phyloP scores from a whole-genome alignment of 169 alveolate genomes.

The Neospora caninum region DNA sequence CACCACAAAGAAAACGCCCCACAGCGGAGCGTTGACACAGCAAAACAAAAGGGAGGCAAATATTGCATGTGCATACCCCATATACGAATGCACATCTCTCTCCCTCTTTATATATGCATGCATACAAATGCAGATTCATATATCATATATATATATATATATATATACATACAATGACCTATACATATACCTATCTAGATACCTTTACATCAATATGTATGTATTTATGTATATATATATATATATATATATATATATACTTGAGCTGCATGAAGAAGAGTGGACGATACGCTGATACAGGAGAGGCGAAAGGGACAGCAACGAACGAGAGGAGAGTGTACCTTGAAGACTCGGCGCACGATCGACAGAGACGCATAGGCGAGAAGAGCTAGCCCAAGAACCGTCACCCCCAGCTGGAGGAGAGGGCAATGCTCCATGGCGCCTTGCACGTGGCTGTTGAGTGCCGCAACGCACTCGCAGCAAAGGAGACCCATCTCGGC shows the following conservation, averaged over 20 bases:
- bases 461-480: not conserved
- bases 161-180: no score
- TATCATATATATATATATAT: not conserved
- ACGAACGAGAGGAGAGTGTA: not conserved
- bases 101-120: not conserved
- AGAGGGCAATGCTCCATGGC: not conserved
- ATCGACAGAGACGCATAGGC: not conserved
- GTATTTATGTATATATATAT: not conserved
- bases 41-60: no score
- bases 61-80: no score
- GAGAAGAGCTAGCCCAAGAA: not conserved
- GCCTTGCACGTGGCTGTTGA: not conserved
- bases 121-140: not conserved
- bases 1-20: no score
- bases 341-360: not conserved
- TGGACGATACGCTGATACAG: not conserved
- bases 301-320: no score
- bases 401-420: not conserved
- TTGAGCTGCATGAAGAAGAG: not conserved
- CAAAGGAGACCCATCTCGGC: not conserved
- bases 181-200: not conserved
- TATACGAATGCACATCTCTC: not conserved
- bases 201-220: not conserved
- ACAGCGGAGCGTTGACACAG: no score
- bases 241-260: not conserved